phyloP scores from a whole-genome alignment of 495 filamentous ascomycete genomes.

The Penicillium antarcticum region DNA sequence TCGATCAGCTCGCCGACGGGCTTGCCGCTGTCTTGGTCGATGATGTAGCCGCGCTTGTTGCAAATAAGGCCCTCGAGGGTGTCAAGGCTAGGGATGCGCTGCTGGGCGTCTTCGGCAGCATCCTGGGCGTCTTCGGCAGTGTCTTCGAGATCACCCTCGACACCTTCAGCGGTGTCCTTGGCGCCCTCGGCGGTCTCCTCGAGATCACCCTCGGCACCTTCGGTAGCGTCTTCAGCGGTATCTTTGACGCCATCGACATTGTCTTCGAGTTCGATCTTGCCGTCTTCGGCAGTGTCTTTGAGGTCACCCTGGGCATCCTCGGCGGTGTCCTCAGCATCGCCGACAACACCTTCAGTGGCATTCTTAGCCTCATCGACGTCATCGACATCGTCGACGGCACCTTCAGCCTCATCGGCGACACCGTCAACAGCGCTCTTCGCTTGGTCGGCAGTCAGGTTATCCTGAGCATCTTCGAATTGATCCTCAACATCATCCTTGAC shows the following conservation, averaged over 20 bases:
- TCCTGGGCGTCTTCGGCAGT: conserved; percentile 19
- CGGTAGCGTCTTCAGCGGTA: conserved; percentile 24
- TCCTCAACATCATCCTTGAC: conserved; percentile 23
- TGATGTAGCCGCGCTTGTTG: conserved; percentile 62
- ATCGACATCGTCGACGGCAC: conserved; percentile 18
- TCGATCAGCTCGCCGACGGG: conserved; percentile 58
- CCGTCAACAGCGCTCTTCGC: conserved; percentile 31
- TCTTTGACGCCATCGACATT: conserved; percentile 17
- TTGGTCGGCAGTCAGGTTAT: conserved; percentile 17
- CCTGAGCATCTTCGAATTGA: conserved; percentile 38
- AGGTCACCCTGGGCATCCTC: conserved; percentile 21
- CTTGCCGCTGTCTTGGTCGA: conserved; percentile 46
- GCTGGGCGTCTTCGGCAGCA: conserved; percentile 22
- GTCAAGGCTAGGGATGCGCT: conserved; percentile 51
- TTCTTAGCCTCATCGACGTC: conserved; percentile 30
- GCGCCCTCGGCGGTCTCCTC: conserved; percentile 26
- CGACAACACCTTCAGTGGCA: conserved; percentile 15
- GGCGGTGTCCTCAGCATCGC: conserved; percentile 6
- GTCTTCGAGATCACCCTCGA: conserved; percentile 28
- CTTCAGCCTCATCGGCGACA: conserved; percentile 30
- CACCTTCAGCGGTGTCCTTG: conserved; percentile 24
- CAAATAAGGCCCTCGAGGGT: conserved; percentile 57
- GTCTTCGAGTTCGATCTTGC: conserved; percentile 23
- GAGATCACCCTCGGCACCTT: conserved; percentile 19
- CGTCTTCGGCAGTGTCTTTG: conserved; percentile 24